These are phyloP conservation scores for Leccinum variabile DNA, from an alignment of 1,284 basidiomycete genomes.

Conservation along the genomic window DNA sequence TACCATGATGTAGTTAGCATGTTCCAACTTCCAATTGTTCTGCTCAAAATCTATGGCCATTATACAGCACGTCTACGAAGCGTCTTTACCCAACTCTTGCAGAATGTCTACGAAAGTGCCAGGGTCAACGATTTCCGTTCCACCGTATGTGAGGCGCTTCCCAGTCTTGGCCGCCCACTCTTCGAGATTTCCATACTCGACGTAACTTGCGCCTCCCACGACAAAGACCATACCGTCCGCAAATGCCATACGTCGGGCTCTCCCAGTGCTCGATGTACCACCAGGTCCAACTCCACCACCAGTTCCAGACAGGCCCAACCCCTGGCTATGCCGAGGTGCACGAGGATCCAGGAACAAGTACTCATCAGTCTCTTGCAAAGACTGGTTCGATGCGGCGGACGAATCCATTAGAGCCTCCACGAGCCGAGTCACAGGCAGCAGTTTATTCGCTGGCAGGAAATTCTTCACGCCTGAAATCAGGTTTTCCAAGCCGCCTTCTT, in stretches of 20 bases:
- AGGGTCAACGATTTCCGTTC: slow-evolving; percentile 93
- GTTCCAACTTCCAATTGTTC: not conserved
- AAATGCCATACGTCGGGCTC: slow-evolving; percentile 77
- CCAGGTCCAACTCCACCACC: slow-evolving; percentile 43
- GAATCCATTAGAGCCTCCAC: slow-evolving; percentile 98
- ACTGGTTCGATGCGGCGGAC: slow-evolving; percentile 86
- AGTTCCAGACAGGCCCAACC: slow-evolving; percentile 50
- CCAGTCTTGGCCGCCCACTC: slow-evolving; percentile 85
- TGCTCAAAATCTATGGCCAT: slow-evolving; percentile 2
- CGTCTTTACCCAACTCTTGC: slow-evolving; percentile 56
- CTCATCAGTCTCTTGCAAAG: slow-evolving; percentile 94
- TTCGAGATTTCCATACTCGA: slow-evolving; percentile 95
- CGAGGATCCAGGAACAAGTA: slow-evolving; percentile 94
- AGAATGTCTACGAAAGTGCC: slow-evolving; percentile 77
- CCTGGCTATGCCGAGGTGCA: slow-evolving; percentile 60
- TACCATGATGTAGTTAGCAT: slow-evolving; percentile 2
- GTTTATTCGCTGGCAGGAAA: slow-evolving; percentile 94
- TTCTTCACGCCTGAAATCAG: slow-evolving; percentile 98
- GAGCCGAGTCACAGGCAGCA: slow-evolving; percentile 89
- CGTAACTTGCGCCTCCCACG: slow-evolving; percentile 95
- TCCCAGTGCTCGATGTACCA: slow-evolving; percentile 44
- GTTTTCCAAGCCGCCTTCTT: slow-evolving; percentile 94
- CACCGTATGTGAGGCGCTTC: slow-evolving; percentile 90
- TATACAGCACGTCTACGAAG: slow-evolving; percentile 15
- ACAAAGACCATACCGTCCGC: slow-evolving; percentile 91